Evolutionary conservation across 371 early-diverging fungal species (phyloP), one percentile per base, ranked within the genome.

Genomic region (Mortierella sp.): DNA sequence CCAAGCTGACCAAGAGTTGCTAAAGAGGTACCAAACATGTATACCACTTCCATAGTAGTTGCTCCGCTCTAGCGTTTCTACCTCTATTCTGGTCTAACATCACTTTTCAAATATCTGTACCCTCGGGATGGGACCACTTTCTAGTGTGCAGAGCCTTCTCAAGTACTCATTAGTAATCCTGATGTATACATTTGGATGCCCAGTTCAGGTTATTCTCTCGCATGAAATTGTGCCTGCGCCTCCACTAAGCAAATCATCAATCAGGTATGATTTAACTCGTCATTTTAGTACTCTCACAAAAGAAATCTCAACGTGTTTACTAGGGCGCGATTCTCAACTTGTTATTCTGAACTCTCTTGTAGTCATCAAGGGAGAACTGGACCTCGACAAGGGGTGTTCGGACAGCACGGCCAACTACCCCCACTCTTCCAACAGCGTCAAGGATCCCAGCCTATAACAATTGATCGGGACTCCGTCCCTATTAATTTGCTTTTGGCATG

Each of bases 141-240:
- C 26, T 52, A 79, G 74, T 15, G 55, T 61, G 9, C 63, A 59
- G 25, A 47, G 67, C 14, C 25, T 80, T 5, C 68, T 80, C 51
- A 64, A 68, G 62, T 80, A 74, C 56, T 64, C 80, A 0, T 46
- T 80, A 50, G 74, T 47, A 21, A 64, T 80, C 21, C 21, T 47
- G n/a, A 64, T 80, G 65, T 80, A 70, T 45, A 59, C 57, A 12
- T 67, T 63, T 37, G 80, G 80, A 45, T 80, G 80, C 21, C 68
- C 80, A 1, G 9, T 70, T 11, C 60, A 61, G 11, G 19, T 57
- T 19, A 62, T 70, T 59, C 46, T 61, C 9, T n/a, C 28, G 28
- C 57, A 67, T 3, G 71, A 80, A 1, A 64, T 80, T 19, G 57
- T 51, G n/a, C 69, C 68, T 5, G 51, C 51, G 4, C 48, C 21